Percentiles rank a stretch among this genome's conserved stretches.
Conservation (phyloP, 768 basidiomycete genomes). For the Ephemerocybe angulata region DNA sequence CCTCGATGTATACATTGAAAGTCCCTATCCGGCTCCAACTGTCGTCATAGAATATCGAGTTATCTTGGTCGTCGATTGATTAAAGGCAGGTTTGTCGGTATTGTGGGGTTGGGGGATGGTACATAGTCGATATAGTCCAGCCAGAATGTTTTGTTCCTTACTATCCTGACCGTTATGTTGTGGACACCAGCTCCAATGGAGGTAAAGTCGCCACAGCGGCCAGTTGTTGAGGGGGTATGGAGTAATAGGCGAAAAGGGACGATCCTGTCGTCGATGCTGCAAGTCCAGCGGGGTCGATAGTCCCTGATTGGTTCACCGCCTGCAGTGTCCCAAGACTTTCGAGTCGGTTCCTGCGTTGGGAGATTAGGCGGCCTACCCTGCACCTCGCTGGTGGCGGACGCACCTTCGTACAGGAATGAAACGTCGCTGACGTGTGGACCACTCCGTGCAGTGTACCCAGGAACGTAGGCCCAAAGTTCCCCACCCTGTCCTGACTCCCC, state of each 20-base stretch:
- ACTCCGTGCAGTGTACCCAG: neutral
- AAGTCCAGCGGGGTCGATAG: neutral
- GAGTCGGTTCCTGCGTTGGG: neutral
- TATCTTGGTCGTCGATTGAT: neutral
- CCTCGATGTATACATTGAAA: neutral
- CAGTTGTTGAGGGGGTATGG: neutral
- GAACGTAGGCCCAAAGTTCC: neutral
- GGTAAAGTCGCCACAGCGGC: neutral
- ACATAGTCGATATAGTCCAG: conserved; percentile 1
- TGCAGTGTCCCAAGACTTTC: neutral
- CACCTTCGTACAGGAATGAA: neutral
- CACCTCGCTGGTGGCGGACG: neutral
- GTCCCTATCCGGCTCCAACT: neutral
- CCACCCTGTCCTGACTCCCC: neutral
- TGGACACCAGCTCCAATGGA: neutral
- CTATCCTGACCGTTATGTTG: neutral
- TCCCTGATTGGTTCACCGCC: neutral
- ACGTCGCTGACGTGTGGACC: neutral
- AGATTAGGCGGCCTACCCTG: no score
- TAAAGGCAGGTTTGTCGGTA: neutral
- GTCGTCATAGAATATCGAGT: neutral
- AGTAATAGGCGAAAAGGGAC: neutral
- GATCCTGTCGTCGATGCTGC: neutral
- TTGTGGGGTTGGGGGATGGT: neutral
- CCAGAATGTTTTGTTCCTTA: neutral